Percentiles rank a stretch among this genome's conserved stretches.
phyloP scores from a whole-genome alignment of 108 stramenopile species.

The Stephanodiscus minutulus region DNA sequence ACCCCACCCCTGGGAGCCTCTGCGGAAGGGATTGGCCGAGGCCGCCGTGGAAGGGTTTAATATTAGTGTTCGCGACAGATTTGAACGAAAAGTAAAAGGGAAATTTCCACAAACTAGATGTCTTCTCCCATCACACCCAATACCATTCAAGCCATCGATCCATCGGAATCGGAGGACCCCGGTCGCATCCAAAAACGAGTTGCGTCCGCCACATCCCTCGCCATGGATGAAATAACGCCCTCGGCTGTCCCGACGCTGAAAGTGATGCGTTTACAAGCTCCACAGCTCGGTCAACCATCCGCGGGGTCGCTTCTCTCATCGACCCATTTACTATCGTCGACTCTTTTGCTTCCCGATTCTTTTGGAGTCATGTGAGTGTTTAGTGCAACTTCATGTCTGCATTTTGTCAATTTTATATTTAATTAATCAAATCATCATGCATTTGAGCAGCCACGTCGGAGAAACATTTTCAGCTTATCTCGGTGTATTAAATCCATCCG shows the following conservation, averaged over 20 bases:
- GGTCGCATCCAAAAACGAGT: conserved; percentile 11
- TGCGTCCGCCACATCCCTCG: conserved; percentile 12
- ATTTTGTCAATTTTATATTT: neutral
- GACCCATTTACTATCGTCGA: conserved; percentile 46
- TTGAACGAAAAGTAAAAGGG: neutral
- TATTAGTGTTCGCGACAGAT: no score
- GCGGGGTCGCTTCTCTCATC: conserved; percentile 29
- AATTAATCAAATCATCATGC: neutral
- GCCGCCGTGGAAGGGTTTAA: no score
- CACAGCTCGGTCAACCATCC: conserved; percentile 56
- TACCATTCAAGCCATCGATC: neutral
- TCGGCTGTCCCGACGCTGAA: conserved; percentile 79
- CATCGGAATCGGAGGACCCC: conserved; percentile 5
- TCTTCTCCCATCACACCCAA: neutral
- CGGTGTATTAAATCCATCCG: conserved; percentile 68
- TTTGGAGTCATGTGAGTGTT: conserved; percentile 63
- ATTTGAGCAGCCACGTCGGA: conserved; percentile 52
- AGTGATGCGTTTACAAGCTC: conserved; percentile 86
- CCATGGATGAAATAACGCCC: conserved; percentile 33
- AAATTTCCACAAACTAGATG: no score
- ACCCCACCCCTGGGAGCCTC: no score
- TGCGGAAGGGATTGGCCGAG: no score
- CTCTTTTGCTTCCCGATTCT: conserved; percentile 77
- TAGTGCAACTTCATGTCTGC: neutral
- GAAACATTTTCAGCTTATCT: conserved; percentile 87